These are phyloP conservation scores for Quercus bicolor DNA, from an alignment of 306 rosid genomes.

Conservation along the genomic window DNA sequence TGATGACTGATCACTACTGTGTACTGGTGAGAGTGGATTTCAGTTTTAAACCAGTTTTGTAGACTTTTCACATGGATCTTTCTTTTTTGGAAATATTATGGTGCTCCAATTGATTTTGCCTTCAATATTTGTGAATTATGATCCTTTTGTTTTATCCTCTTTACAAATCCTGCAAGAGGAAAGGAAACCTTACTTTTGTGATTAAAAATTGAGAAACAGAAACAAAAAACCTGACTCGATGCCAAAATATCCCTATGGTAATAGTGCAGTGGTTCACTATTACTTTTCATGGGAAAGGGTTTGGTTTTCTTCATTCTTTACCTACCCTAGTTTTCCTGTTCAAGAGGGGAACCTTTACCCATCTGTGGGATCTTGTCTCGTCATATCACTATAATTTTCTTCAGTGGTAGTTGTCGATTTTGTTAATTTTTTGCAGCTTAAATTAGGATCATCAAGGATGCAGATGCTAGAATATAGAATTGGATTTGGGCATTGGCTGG, in stretches of 20 bases:
- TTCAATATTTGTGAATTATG: conserved; percentile 11
- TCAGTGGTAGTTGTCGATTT: neutral
- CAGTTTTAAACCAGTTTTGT: conserved; percentile 16
- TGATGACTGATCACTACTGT: conserved; percentile 92
- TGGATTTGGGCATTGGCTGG: neutral
- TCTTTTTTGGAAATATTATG: conserved; percentile 13
- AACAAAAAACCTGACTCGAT: conserved; percentile 6
- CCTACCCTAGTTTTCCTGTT: neutral
- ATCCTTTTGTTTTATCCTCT: conserved; percentile 7
- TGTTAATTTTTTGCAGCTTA: neutral
- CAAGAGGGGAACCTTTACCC: neutral
- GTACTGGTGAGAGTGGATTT: conserved; percentile 61
- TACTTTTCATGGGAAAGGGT: neutral
- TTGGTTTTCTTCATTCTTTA: neutral
- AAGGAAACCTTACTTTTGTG: conserved; percentile 4
- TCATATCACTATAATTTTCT: neutral
- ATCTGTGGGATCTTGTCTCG: neutral
- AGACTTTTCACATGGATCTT: conserved; percentile 7
- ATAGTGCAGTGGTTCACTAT: neutral
- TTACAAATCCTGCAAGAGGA: neutral
- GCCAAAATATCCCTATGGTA: neutral
- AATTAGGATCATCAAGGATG: neutral
- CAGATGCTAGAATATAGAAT: neutral
- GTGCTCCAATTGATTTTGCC: neutral
- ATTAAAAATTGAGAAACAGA: neutral